phyloP scores from a whole-genome alignment of 2,329 filamentous ascomycete species.

The Cercospora sesami region DNA sequence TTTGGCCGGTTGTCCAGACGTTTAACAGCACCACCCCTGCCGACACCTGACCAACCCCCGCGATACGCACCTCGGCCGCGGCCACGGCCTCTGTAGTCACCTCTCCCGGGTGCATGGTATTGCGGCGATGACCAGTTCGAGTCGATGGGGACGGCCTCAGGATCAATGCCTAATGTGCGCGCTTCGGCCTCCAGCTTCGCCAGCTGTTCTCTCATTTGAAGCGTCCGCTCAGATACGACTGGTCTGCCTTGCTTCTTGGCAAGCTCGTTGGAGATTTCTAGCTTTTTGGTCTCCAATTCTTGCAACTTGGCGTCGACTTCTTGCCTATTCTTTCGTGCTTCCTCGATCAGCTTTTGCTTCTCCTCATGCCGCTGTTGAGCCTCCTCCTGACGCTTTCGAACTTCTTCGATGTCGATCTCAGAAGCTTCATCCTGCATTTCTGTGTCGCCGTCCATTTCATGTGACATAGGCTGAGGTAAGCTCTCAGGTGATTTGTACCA shows the following conservation, averaged over 20 bases:
- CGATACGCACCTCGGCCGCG: conserved; percentile 48
- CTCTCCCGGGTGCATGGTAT: conserved; percentile 27
- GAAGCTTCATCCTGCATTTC: conserved; percentile 41
- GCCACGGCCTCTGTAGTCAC: conserved; percentile 40
- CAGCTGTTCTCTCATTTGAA: conserved; percentile 68
- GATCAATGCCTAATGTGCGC: conserved; percentile 66
- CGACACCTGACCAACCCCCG: conserved; percentile 48
- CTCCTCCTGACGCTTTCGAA: conserved; percentile 67
- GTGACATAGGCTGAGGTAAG: conserved; percentile 25
- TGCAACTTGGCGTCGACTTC: conserved; percentile 66
- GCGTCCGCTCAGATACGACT: conserved; percentile 53
- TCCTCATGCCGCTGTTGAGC: conserved; percentile 69
- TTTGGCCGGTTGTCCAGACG: conserved; percentile 76
- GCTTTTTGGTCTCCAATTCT: conserved; percentile 65
- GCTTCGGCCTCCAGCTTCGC: conserved; percentile 74
- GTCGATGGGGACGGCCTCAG: conserved; percentile 44
- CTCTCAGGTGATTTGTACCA: conserved; percentile 61
- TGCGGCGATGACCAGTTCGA: conserved; percentile 26
- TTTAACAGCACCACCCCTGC: conserved; percentile 53
- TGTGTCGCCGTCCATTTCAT: conserved; percentile 23
- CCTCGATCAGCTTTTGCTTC: conserved; percentile 61
- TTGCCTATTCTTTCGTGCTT: conserved; percentile 61
- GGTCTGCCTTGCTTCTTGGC: conserved; percentile 52
- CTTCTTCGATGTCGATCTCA: conserved; percentile 68
- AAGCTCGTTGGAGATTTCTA: conserved; percentile 62